phyloP scores from a whole-genome alignment of 495 filamentous ascomycete species.

The Aspergillus affinis region DNA sequence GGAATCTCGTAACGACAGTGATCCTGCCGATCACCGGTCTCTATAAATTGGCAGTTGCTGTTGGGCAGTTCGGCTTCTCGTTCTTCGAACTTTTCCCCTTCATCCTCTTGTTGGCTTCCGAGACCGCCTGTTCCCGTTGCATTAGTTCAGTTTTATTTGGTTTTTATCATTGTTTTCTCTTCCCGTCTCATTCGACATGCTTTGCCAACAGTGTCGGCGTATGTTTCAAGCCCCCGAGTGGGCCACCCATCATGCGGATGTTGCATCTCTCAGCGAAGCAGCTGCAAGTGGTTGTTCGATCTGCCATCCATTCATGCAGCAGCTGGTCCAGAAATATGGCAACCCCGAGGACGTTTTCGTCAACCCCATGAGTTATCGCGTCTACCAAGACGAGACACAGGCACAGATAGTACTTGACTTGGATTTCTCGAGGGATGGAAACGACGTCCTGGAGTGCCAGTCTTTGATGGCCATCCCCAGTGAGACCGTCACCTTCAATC shows the following conservation, averaged over 20 bases:
- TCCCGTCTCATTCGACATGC: neutral
- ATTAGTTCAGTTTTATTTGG: too few species aligned
- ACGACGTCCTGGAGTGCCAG: neutral
- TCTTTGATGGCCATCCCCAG: neutral
- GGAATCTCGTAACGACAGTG: too few species aligned
- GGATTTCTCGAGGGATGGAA: neutral
- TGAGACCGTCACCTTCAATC: neutral
- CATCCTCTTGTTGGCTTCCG: too few species aligned
- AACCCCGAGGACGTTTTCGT: neutral
- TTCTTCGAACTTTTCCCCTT: too few species aligned
- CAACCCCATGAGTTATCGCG: neutral
- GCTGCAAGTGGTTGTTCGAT: neutral
- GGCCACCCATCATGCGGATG: neutral
- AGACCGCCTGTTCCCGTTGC: too few species aligned
- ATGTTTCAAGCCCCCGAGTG: neutral
- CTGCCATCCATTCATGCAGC: neutral
- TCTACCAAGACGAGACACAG: neutral
- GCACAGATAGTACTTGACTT: neutral
- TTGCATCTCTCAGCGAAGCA: neutral
- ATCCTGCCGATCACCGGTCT: too few species aligned
- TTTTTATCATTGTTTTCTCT: too few species aligned
- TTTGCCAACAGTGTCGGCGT: neutral
- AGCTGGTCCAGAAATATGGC: neutral
- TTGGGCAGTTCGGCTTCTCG: too few species aligned
- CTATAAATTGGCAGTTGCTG: too few species aligned